These are phyloP conservation scores for Suillus plorans DNA, from an alignment of 768 basidiomycete genomes.

Conservation along the genomic window DNA sequence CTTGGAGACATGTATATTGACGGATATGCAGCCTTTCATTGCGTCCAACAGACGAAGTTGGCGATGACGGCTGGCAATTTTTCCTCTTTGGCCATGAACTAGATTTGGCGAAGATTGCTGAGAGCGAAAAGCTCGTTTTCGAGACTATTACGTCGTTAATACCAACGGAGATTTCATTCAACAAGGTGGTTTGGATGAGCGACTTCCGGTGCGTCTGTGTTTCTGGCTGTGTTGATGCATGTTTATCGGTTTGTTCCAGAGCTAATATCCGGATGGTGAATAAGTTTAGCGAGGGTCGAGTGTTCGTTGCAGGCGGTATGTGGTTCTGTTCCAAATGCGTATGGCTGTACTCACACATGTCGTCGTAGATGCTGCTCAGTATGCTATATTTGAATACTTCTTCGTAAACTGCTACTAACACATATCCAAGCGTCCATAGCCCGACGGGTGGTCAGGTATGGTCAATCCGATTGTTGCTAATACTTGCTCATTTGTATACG, in stretches of 20 bases:
- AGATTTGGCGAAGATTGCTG: conserved; percentile 18
- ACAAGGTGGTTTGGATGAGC: conserved; percentile 22
- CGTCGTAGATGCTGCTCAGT: conserved; percentile 26
- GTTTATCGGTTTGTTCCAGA: not conserved
- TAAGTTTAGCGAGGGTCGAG: conserved; percentile 13
- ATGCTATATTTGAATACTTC: not conserved
- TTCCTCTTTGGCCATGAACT: conserved; percentile 27
- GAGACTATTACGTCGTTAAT: conserved; percentile 18
- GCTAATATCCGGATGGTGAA: conserved; percentile 18
- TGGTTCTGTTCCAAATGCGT: not conserved
- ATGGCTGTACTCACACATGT: not conserved
- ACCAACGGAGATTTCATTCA: conserved; percentile 26
- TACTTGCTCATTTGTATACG: not conserved
- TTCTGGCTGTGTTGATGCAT: not conserved
- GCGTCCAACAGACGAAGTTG: conserved; percentile 31
- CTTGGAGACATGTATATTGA: not conserved
- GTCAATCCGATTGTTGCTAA: not conserved
- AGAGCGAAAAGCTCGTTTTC: conserved; percentile 18
- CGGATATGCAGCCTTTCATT: conserved; percentile 28
- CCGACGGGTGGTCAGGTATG: conserved; percentile 21
- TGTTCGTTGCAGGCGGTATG: conserved; percentile 16
- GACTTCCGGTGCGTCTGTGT: conserved; percentile 20
- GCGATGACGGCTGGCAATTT: conserved; percentile 31
- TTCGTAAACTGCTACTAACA: not conserved
- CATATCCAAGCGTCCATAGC: conserved; percentile 17